Evolutionary conservation across 2,329 filamentous ascomycete species (phyloP), one percentile per base, ranked within the genome.

Genomic region (Lizonia empirigonia): DNA sequence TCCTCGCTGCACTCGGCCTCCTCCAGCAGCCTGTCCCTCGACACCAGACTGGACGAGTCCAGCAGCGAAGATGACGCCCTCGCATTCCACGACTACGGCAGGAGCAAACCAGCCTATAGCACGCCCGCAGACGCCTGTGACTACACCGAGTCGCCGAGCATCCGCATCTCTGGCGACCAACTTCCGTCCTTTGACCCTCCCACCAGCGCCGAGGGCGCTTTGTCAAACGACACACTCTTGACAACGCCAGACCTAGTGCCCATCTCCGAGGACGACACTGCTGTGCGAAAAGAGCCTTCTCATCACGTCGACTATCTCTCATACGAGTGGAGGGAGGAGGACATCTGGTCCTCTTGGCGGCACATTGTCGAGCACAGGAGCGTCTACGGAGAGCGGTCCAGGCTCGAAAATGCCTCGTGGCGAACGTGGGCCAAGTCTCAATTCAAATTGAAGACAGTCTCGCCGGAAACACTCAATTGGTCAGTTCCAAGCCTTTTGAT

Each of bases 341-440:
- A 99, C 74, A 95, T 97, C 20, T 97, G 92, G 92, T 88, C 90
- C 5, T 97, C 93, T 1, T 97, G 94, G 94, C 87, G 91, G 69
- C 94, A 96, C 70, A 90, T 97, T 63, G 86, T 92, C 13, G 87
- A 89, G 22, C 89, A 90, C 65, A 82, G 88, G 63, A 85, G 85
- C 53, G 83, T 90, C 44, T 95, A 95, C 59, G 86, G 85, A 62
- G 93, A 97, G 71, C 84, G 88, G 27, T 87, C 86, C 26, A 82
- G 94, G 40, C 76, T 97, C 23, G 94, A 97, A 74, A 97, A 99
- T 74, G 94, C 94, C 3, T 96, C 91, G 0, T 99, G 94, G 94
- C 84, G 94, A 70, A 94, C 91, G 1, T 97, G 94, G 94, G 89
- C 90, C 70, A 97, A 97, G 75, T 82, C 89, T 39, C 96, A 96